phyloP scores from a whole-genome alignment of 306 rosid genomes.

The Lablab purpureus region DNA sequence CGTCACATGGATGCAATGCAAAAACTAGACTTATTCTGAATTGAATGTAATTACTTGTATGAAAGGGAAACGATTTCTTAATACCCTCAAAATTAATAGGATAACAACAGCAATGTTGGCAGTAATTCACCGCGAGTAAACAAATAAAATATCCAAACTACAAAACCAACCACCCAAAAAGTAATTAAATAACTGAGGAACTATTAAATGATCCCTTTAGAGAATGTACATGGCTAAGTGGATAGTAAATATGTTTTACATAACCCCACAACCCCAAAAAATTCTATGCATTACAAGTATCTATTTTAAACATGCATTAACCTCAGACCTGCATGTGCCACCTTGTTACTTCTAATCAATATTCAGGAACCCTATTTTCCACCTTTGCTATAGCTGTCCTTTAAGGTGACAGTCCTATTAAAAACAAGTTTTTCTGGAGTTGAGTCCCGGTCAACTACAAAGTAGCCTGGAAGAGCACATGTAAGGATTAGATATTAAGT shows the following conservation, averaged over 20 bases:
- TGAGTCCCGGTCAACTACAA: conserved; percentile 84
- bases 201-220: background rate
- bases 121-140: conserved; percentile 32
- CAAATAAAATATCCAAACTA: conserved; percentile 31
- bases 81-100: background rate
- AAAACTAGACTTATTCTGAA: background rate
- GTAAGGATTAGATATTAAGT: conserved; percentile 5
- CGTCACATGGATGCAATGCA: background rate
- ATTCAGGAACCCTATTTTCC: conserved; percentile 61
- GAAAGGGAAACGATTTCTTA: background rate
- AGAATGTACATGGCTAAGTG: conserved; percentile 37
- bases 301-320: conserved; percentile 29
- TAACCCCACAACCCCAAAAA: background rate
- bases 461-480: conserved; percentile 75
- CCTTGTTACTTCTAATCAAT: conserved; percentile 24
- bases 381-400: conserved; percentile 75
- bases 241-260: conserved; percentile 17
- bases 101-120: conserved; percentile 11
- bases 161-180: conserved; percentile 37
- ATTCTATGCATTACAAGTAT: conserved; percentile 5
- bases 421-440: conserved; percentile 83
- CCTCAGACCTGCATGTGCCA: conserved; percentile 25
- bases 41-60: background rate
- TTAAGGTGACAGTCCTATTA: conserved; percentile 85
- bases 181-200: conserved; percentile 15